Conservation (phyloP, 2,329 filamentous ascomycete species). For the Talaromyces verruculosus region DNA sequence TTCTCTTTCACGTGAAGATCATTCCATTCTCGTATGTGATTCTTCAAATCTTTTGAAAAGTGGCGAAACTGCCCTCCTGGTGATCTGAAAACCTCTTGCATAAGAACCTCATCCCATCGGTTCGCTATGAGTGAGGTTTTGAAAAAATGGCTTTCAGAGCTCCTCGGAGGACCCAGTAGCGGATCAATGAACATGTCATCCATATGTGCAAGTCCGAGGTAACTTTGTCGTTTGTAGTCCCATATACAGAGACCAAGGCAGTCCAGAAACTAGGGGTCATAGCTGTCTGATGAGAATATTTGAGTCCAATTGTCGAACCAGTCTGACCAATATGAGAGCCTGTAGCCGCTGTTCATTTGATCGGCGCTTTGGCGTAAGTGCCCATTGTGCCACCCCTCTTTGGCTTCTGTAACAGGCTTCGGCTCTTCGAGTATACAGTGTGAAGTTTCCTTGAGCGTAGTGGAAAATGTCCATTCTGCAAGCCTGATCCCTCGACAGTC, state of each 20-base stretch:
- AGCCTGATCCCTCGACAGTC: neutral
- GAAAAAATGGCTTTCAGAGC: neutral
- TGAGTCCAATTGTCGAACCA: neutral
- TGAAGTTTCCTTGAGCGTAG: neutral
- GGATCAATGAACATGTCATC: neutral
- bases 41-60: neutral
- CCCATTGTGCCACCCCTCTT: neutral
- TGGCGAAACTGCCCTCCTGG: neutral
- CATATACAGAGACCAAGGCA: slow-evolving; percentile 10
- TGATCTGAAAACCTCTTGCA: neutral
- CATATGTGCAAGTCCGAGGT: slow-evolving; percentile 1
- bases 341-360: neutral
- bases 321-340: neutral
- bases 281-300: neutral
- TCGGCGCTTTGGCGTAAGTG: neutral
- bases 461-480: slow-evolving; percentile 3
- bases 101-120: neutral
- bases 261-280: slow-evolving; percentile 3
- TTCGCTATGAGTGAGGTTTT: neutral
- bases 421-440: slow-evolving; percentile 3
- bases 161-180: neutral
- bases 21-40: neutral
- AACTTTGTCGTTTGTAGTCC: slow-evolving; percentile 7
- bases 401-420: neutral
- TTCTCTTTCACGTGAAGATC: neutral